Conservation (phyloP, 164 flowering plant species). For the Magnolia sinica region DNA sequence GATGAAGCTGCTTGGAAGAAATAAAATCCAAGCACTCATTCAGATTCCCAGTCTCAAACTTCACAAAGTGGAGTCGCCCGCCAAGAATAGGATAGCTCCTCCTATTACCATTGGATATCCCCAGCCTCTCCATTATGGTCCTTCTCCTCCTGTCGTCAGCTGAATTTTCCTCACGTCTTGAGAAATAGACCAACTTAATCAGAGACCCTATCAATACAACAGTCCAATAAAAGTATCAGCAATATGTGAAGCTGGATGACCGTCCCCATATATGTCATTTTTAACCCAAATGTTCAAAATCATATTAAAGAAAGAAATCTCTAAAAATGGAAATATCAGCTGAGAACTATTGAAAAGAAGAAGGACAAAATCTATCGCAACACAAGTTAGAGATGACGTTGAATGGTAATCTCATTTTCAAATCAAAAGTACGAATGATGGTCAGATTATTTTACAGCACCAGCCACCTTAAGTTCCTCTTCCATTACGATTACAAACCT, state of each 20-base stretch:
- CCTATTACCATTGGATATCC: conserved; percentile 52
- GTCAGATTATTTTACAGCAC: no score
- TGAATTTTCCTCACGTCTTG: conserved; percentile 65
- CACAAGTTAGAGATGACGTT: no score
- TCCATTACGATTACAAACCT: no score
- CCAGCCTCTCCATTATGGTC: conserved; percentile 45
- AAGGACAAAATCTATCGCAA: no score
- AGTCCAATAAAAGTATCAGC: neutral
- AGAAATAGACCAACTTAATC: conserved; percentile 83
- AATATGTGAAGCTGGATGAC: neutral
- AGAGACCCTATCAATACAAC: conserved; percentile 62
- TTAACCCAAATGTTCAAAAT: neutral
- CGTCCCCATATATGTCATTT: neutral
- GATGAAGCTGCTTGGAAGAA: conserved; percentile 74
- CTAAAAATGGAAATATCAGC: neutral
- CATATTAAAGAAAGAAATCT: neutral
- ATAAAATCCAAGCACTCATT: conserved; percentile 82
- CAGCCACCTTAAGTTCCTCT: no score
- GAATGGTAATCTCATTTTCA: no score
- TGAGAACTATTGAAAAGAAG: neutral
- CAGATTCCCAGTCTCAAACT: conserved; percentile 80
- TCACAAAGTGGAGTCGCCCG: conserved; percentile 84
- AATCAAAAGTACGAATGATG: no score
- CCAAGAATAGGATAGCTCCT: conserved; percentile 84
- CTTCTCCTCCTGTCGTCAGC: conserved; percentile 52